Evolutionary conservation across 805 yeast genomes (phyloP).

Genomic region (Starmerella sirachaensis): DNA sequence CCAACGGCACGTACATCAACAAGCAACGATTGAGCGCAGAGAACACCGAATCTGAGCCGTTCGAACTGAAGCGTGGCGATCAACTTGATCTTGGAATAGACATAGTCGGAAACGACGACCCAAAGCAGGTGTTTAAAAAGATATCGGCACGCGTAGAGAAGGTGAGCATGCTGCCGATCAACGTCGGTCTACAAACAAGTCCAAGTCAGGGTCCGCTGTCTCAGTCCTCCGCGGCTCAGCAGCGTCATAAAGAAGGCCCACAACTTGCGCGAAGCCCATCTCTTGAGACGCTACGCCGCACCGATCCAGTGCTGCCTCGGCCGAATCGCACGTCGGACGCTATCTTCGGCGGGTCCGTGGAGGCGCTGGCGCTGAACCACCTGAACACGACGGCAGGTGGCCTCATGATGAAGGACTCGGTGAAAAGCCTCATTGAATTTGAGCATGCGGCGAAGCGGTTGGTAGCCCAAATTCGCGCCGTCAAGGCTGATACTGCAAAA

Average conservation of each 20-base stretch:
- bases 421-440: slow-evolving; percentile 24
- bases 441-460: slow-evolving; percentile 29
- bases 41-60: slow-evolving; percentile 38
- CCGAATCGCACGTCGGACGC: slow-evolving; percentile 18
- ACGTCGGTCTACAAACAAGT: slow-evolving; percentile 15
- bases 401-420: slow-evolving; percentile 26
- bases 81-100: slow-evolving; percentile 90
- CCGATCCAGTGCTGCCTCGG: not conserved
- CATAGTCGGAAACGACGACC: slow-evolving; percentile 37
- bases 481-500: slow-evolving; percentile 28
- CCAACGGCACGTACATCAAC: slow-evolving; percentile 91
- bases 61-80: slow-evolving; percentile 66
- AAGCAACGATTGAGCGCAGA: slow-evolving; percentile 54
- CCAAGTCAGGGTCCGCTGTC: not conserved
- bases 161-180: slow-evolving; percentile 45
- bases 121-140: slow-evolving; percentile 62
- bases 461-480: slow-evolving; percentile 27
- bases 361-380: slow-evolving; percentile 28
- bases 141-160: slow-evolving; percentile 75
- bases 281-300: slow-evolving; percentile 13
- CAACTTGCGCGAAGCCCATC: slow-evolving; percentile 14
- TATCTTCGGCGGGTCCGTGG: slow-evolving; percentile 29
- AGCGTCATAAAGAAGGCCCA: too few species aligned
- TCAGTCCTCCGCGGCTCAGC: too few species aligned
- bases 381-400: slow-evolving; percentile 28